Percentiles rank a stretch among this genome's conserved stretches.
These are phyloP conservation scores for Penicillium riverlandense DNA, from an alignment of 495 filamentous ascomycete genomes.

Conservation along the genomic window DNA sequence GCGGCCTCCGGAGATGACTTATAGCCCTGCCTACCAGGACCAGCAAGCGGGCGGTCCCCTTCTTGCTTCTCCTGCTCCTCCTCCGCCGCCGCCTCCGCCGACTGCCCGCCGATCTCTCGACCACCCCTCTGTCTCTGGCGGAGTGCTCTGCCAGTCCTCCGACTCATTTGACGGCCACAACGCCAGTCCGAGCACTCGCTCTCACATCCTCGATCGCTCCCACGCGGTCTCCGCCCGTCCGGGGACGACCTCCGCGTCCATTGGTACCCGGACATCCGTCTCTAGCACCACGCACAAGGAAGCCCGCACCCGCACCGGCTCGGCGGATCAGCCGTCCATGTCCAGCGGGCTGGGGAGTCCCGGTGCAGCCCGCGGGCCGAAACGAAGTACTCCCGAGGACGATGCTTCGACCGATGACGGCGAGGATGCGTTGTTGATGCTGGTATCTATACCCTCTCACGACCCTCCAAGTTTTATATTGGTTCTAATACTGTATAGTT, in stretches of 20 bases:
- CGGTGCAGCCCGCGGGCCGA: constrained; percentile 19
- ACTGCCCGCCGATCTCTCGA: constrained; percentile 16
- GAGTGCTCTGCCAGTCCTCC: no score
- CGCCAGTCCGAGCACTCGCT: constrained; percentile 10
- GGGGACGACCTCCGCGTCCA: constrained; percentile 2
- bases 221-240: background rate
- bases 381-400: constrained; percentile 20
- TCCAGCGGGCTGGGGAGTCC: constrained; percentile 24
- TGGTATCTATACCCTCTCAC: constrained; percentile 17
- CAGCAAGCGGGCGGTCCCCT: constrained; percentile 17
- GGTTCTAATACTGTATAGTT: constrained; percentile 22
- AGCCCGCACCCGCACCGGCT: constrained; percentile 25
- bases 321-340: constrained; percentile 36
- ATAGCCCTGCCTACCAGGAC: constrained; percentile 34
- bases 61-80: constrained; percentile 13
- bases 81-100: constrained; percentile 13
- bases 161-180: background rate
- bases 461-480: no score
- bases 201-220: constrained; percentile 10
- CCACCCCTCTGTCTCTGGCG: constrained; percentile 4
- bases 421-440: constrained; percentile 33
- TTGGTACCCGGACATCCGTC: constrained; percentile 19
- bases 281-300: constrained; percentile 27
- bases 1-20: constrained; percentile 35
- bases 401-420: constrained; percentile 17